Evolutionary conservation across 2,329 filamentous ascomycete genomes (phyloP).

Genomic region (Fusarium sp.): DNA sequence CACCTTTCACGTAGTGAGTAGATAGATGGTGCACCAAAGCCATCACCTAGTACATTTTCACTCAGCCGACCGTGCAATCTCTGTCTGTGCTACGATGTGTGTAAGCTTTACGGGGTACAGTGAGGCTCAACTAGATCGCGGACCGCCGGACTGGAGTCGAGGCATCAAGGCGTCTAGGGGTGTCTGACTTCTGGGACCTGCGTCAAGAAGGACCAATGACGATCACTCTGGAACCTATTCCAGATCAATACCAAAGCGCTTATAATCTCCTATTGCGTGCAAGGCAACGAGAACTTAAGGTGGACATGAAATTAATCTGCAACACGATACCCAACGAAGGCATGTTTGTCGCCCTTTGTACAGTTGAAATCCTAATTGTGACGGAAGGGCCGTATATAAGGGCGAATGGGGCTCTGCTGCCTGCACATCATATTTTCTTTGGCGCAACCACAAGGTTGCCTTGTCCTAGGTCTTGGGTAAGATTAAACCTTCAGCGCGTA

Average conservation of each 20-base stretch:
- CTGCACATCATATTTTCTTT: neutral
- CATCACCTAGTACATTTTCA: too few relatives aligned
- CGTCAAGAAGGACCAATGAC: neutral
- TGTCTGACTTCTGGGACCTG: neutral
- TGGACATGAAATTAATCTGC: neutral
- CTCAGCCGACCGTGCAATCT: neutral
- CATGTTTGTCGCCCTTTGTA: neutral
- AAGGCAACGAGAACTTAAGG: neutral
- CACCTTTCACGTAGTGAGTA: too few relatives aligned
- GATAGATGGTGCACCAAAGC: too few relatives aligned
- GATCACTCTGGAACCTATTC: neutral
- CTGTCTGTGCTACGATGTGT: neutral
- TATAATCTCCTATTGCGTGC: neutral
- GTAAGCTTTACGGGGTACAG: neutral
- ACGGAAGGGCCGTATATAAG: neutral
- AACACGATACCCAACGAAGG: neutral
- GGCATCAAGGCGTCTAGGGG: neutral
- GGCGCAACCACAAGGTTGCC: neutral
- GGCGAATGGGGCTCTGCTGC: neutral
- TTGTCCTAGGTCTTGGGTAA: neutral
- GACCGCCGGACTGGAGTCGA: neutral
- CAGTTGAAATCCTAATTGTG: neutral
- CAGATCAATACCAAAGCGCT: neutral
- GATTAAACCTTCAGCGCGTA: neutral
- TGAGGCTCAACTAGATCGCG: slow-evolving; percentile 3